phyloP scores from a whole-genome alignment of 768 basidiomycete genomes.

The Dioszegia aurantiaca region DNA sequence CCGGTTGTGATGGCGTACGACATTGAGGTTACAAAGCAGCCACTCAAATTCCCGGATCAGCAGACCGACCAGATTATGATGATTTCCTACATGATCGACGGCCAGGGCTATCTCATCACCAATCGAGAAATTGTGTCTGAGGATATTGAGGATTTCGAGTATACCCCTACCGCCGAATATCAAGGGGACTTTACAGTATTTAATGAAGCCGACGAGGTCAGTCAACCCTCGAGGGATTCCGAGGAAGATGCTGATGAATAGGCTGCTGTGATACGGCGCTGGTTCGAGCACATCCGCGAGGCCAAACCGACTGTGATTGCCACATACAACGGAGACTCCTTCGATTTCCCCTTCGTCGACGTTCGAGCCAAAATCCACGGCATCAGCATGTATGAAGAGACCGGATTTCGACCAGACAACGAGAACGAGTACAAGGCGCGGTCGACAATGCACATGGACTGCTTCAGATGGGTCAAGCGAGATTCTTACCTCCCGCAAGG shows the following conservation, averaged over 20 bases:
- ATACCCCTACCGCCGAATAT: conserved; percentile 96
- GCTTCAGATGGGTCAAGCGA: conserved; percentile 98
- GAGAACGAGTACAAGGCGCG: conserved; percentile 95
- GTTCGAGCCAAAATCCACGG: conserved; percentile 80
- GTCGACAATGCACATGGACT: conserved; percentile 95
- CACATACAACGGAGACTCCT: conserved; percentile 98
- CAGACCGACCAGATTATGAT: conserved; percentile 98
- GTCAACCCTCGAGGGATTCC: conserved; percentile 15
- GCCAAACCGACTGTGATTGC: conserved; percentile 95
- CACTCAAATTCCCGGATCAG: conserved; percentile 98
- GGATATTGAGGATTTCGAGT: conserved; percentile 97
- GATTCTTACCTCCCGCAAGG: conserved; percentile 98
- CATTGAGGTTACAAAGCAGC: conserved; percentile 98
- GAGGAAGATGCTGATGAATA: conserved; percentile 43
- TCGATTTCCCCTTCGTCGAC: conserved; percentile 96
- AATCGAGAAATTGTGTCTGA: conserved; percentile 96
- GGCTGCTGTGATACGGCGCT: conserved; percentile 76
- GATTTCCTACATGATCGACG: conserved; percentile 99
- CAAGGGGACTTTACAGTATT: conserved; percentile 94
- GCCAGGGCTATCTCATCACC: conserved; percentile 87
- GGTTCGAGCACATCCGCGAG: conserved; percentile 91
- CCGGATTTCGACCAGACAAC: conserved; percentile 81
- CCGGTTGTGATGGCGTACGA: conserved; percentile 98
- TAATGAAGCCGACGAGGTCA: conserved; percentile 87
- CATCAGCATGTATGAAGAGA: conserved; percentile 95